A percentile compares a stretch with the other conserved stretches of the same genome.
Evolutionary conservation across 176 grass and related monocot genomes (phyloP).

Genomic region (Rhipidocladum racemiflorum): DNA sequence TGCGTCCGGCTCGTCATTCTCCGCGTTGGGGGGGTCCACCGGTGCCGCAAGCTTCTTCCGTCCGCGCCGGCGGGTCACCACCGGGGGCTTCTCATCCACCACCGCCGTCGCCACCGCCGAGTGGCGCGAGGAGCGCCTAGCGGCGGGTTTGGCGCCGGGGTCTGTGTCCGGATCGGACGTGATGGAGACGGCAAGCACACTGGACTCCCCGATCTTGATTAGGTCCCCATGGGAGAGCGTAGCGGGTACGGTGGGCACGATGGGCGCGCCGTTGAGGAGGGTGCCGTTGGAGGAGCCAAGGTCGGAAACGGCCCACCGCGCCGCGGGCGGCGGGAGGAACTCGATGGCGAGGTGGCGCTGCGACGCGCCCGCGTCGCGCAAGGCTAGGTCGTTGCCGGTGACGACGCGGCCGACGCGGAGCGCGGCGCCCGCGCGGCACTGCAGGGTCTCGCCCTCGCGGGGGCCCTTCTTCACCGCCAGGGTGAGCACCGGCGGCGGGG

Average conservation of each 20-base stretch:
- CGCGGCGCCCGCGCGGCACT: slow-evolving; percentile 29
- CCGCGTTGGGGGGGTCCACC: not conserved
- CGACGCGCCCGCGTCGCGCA: slow-evolving; percentile 74
- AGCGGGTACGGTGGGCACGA: slow-evolving; percentile 40
- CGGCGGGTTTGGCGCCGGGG: not conserved
- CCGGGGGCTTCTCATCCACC: slow-evolving; percentile 8
- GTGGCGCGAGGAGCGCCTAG: slow-evolving; percentile 33
- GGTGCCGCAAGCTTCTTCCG: slow-evolving; percentile 19
- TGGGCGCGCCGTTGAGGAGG: slow-evolving; percentile 47
- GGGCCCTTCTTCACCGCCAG: slow-evolving; percentile 68
- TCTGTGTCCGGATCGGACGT: slow-evolving; percentile 7
- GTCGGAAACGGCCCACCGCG: slow-evolving; percentile 62
- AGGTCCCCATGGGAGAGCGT: slow-evolving; percentile 58
- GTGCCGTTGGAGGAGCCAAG: slow-evolving; percentile 86
- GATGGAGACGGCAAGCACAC: slow-evolving; percentile 51
- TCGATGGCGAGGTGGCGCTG: slow-evolving; percentile 67
- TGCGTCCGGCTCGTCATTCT: slow-evolving; percentile 19
- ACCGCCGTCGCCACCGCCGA: not conserved
- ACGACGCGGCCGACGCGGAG: slow-evolving; percentile 59
- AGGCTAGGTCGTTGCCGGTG: slow-evolving; percentile 60
- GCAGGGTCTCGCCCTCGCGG: slow-evolving; percentile 41
- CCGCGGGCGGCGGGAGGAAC: slow-evolving; percentile 43
- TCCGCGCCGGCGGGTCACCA: not conserved
- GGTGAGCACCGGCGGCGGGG: slow-evolving; percentile 49
- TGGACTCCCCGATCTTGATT: slow-evolving; percentile 70